phyloP scores from a whole-genome alignment of 495 filamentous ascomycete species.

The Daldinia concentrica region DNA sequence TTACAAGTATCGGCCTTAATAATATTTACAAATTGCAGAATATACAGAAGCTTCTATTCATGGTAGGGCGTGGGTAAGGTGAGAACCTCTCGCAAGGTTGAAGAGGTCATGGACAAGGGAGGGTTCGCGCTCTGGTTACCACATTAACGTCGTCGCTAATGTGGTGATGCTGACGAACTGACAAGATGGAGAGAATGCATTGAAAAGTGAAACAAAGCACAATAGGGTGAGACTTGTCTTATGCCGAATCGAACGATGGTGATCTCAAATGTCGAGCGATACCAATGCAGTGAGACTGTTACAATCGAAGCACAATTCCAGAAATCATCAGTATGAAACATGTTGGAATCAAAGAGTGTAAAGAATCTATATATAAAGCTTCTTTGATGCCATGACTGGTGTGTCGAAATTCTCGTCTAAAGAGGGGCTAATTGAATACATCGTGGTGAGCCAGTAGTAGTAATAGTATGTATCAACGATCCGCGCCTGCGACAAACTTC shows the following conservation, averaged over 20 bases:
- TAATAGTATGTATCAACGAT: slow-evolving; percentile 11
- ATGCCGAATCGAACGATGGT: slow-evolving; percentile 16
- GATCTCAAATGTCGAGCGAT: slow-evolving; percentile 20
- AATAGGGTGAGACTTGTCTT: slow-evolving; percentile 18
- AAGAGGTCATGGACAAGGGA: no score
- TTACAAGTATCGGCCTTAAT: background rate
- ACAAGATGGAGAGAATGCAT: background rate
- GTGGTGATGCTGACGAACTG: background rate
- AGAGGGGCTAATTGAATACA: slow-evolving; percentile 21
- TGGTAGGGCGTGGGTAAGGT: no score
- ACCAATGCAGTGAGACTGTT: slow-evolving; percentile 31
- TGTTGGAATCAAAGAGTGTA: background rate
- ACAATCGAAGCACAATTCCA: slow-evolving; percentile 8
- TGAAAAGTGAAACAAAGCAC: slow-evolving; percentile 15
- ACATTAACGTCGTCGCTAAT: no score
- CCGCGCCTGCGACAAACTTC: slow-evolving; percentile 16
- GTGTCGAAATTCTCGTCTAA: slow-evolving; percentile 24
- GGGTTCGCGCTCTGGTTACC: background rate
- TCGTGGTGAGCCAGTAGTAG: background rate
- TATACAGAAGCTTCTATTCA: no score
- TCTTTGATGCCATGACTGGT: slow-evolving; percentile 6
- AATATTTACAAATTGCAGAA: no score
- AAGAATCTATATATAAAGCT: slow-evolving; percentile 33
- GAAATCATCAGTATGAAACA: slow-evolving; percentile 1
- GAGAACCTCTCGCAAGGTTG: no score